Base-by-base conservation (phyloP, 2,329 filamentous ascomycete species). In the Emericellopsis atlantica region DNA sequence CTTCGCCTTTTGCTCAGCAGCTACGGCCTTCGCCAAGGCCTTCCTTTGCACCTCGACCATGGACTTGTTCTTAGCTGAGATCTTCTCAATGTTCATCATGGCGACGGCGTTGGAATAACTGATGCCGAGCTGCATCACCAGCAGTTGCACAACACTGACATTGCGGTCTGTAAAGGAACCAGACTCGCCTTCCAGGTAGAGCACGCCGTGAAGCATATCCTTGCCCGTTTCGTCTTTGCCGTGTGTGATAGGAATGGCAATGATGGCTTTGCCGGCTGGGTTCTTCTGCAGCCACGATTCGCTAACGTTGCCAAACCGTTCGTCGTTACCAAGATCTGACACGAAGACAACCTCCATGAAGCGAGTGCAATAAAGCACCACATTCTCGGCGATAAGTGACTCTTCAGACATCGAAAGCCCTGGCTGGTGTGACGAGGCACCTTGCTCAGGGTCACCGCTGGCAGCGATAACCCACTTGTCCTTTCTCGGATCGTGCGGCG, bases 41-140 rank as follows among this genome's bases (percentile, higher is more conserved):
- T 75, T 73, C 59, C 83, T 87, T 55, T 90, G 84, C 45, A 87
- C 71, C 42, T 77, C 73, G 9, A 89, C 76, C 81, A 89, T 89
- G 2, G 79, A 79, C 23, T 78, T 75, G 49, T 89, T 89, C 56
- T 83, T 81, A 6, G 81, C 81, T 21, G 81, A 85, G 2, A 87
- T 82, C 55, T 82, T 84, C 55, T 88, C 81, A 7, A 88, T 70
- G 32, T 80, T 76, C 55, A 81, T 81, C 64, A 81, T 74, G 1
- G 76, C 72, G 26, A 81, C 60, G 2, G 78, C 78, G 49, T 82
- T 82, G 12, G 76, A 79, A 55, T 81, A 82, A 55, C 76, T 81
- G 58, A 81, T 81, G 46, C 75, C 75, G 31, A 90, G 84, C 56
- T 89, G 84, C 53, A 86, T 85, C 45, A 88, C 83, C 7, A 90